Evolutionary conservation across 176 grass and related monocot species (phyloP).

Genomic region (Metroxylon sagu): DNA sequence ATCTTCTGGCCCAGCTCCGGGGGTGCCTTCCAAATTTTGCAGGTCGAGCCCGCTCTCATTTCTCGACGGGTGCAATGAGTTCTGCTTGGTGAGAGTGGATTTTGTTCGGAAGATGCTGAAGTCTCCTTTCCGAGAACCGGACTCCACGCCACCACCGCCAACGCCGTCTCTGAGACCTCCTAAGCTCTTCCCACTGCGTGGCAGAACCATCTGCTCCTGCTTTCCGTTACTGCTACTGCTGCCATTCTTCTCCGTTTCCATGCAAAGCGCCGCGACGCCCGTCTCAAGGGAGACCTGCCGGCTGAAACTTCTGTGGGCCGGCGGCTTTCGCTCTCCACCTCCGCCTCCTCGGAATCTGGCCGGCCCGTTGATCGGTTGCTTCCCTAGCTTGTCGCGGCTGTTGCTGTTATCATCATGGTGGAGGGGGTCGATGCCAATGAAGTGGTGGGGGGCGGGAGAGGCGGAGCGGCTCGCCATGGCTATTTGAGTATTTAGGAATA

Average conservation of each 20-base stretch:
- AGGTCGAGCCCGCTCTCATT: slow-evolving; percentile 43
- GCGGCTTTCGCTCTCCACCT: slow-evolving; percentile 35
- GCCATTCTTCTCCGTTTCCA: slow-evolving; percentile 37
- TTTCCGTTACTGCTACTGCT: slow-evolving; percentile 6
- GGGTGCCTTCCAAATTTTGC: slow-evolving; percentile 31
- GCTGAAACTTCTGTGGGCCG: slow-evolving; percentile 33
- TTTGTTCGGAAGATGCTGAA: slow-evolving; percentile 97
- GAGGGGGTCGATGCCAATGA: slow-evolving; percentile 25
- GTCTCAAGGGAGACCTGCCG: slow-evolving; percentile 84
- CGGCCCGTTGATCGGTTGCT: slow-evolving; percentile 34
- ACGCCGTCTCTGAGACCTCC: slow-evolving; percentile 20
- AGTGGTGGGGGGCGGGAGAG: slow-evolving; percentile 4
- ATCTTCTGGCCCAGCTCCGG: slow-evolving; percentile 30
- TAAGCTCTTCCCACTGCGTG: slow-evolving; percentile 79
- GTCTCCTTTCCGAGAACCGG: slow-evolving; percentile 40
- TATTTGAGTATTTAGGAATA: not conserved
- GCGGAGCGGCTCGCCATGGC: slow-evolving; percentile 38
- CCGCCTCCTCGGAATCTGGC: slow-evolving; percentile 25
- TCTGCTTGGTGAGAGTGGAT: slow-evolving; percentile 81
- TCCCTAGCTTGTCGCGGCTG: slow-evolving; percentile 12
- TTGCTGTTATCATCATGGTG: slow-evolving; percentile 14
- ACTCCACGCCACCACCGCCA: slow-evolving; percentile 4
- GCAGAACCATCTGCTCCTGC: slow-evolving; percentile 26
- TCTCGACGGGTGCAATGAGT: slow-evolving; percentile 47
- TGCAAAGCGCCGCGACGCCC: slow-evolving; percentile 62